phyloP scores from a whole-genome alignment of 2,329 filamentous ascomycete genomes.

The Aureobasidium sp. region DNA sequence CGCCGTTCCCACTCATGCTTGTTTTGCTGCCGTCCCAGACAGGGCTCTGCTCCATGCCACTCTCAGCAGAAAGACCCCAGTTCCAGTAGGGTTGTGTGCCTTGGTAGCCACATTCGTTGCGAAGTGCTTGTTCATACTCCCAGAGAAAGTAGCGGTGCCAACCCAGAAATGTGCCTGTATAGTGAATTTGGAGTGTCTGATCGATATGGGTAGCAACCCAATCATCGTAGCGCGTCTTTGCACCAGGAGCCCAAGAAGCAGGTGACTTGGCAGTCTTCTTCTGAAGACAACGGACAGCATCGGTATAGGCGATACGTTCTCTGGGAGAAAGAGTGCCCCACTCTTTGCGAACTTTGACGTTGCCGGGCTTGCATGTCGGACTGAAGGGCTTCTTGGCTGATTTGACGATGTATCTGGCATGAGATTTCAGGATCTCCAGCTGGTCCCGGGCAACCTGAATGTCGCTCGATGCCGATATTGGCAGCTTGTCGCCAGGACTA shows the following conservation, averaged over 20 bases:
- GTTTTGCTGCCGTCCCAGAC: constrained; percentile 46
- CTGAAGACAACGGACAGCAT: constrained; percentile 19
- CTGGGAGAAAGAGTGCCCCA: constrained; percentile 17
- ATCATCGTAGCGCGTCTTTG: constrained; percentile 15
- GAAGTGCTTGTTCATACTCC: constrained; percentile 30
- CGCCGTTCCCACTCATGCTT: constrained; percentile 20
- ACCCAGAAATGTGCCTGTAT: constrained; percentile 24
- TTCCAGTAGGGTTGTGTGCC: constrained; percentile 42
- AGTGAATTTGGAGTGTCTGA: constrained; percentile 14
- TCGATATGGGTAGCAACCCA: constrained; percentile 15
- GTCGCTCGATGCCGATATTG: background rate
- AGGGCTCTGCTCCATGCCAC: constrained; percentile 34
- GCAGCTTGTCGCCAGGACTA: background rate
- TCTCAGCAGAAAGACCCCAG: constrained; percentile 36
- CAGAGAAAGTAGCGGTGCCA: constrained; percentile 33
- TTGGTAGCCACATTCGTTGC: constrained; percentile 31
- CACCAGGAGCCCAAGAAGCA: constrained; percentile 13
- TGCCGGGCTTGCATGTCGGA: background rate
- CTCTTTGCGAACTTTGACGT: constrained; percentile 14
- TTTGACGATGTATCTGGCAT: background rate
- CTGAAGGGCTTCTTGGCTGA: background rate
- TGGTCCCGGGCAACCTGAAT: background rate
- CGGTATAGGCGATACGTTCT: constrained; percentile 19
- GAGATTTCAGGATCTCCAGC: background rate
- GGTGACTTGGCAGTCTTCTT: constrained; percentile 20